phyloP scores from a whole-genome alignment of 2,329 filamentous ascomycete genomes.

The Colletotrichum zoysiae region DNA sequence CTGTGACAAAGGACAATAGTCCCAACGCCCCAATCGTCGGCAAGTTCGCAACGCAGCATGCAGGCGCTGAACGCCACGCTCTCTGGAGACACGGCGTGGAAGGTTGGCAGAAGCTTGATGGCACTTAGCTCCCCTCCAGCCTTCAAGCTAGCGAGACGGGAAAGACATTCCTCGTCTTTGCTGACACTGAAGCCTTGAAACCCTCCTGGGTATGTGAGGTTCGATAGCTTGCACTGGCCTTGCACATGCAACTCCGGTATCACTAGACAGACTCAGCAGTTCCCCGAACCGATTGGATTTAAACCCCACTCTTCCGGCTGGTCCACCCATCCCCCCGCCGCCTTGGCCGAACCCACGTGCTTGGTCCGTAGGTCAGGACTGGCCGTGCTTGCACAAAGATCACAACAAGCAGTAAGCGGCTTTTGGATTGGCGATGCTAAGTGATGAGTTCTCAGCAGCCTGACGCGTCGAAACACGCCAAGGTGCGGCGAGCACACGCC shows the following conservation, averaged over 20 bases:
- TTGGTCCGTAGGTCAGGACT: constrained; percentile 36
- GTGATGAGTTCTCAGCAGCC: constrained; percentile 6
- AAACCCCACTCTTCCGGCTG: constrained; percentile 21
- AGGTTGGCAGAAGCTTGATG: constrained; percentile 30
- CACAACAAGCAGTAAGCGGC: not conserved
- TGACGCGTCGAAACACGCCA: not conserved
- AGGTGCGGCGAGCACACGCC: constrained; percentile 1
- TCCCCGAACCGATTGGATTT: constrained; percentile 6
- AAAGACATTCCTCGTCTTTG: not conserved
- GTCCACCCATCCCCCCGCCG: constrained; percentile 19
- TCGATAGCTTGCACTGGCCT: not conserved
- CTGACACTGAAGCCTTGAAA: not conserved
- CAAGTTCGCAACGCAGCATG: not conserved
- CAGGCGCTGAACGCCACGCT: constrained; percentile 14
- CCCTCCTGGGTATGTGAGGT: constrained; percentile 1
- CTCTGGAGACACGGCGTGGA: constrained; percentile 5
- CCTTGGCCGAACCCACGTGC: constrained; percentile 36
- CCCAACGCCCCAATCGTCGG: constrained; percentile 16
- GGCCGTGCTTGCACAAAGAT: constrained; percentile 3
- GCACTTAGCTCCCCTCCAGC: not conserved
- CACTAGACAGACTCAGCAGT: not conserved
- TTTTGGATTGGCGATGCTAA: constrained; percentile 23
- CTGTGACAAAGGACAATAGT: constrained; percentile 33
- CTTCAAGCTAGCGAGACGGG: not conserved
- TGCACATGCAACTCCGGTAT: constrained; percentile 10